phyloP scores from a whole-genome alignment of 129 eudicot genomes.

The Mikania micrantha region DNA sequence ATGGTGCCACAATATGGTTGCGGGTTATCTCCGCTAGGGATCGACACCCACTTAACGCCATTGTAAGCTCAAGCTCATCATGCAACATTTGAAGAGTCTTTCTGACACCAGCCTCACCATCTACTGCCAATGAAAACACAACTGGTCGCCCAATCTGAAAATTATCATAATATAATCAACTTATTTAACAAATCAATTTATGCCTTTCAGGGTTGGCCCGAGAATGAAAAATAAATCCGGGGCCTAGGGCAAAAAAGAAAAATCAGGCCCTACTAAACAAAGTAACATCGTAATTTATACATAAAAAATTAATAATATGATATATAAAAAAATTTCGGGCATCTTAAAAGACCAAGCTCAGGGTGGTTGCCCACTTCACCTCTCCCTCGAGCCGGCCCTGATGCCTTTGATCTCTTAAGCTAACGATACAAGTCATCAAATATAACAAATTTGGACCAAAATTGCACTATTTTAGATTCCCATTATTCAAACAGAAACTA shows the following conservation, averaged over 20 bases:
- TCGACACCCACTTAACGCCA: slow-evolving; percentile 92
- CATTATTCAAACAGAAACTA: no score
- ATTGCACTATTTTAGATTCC: background rate
- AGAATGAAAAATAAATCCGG: no score
- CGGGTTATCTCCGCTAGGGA: slow-evolving; percentile 68
- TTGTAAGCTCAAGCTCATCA: slow-evolving; percentile 85
- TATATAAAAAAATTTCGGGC: no score
- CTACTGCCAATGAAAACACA: slow-evolving; percentile 75
- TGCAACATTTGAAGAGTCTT: slow-evolving; percentile 79
- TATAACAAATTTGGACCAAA: background rate
- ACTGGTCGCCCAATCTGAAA: slow-evolving; percentile 77
- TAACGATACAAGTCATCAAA: background rate
- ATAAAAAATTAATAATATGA: no score
- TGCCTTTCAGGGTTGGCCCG: no score
- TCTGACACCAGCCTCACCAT: slow-evolving; percentile 82
- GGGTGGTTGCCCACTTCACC: no score
- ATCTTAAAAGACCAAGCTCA: no score
- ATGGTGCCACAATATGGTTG: slow-evolving; percentile 49
- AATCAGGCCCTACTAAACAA: no score
- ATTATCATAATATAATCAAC: background rate
- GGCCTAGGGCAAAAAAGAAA: no score
- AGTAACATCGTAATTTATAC: no score
- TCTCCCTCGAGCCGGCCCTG: no score
- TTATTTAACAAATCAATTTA: background rate
- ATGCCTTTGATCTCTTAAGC: background rate